Base-by-base conservation (phyloP, 169 alveolate species). In the Plasmodium yoelii region DNA sequence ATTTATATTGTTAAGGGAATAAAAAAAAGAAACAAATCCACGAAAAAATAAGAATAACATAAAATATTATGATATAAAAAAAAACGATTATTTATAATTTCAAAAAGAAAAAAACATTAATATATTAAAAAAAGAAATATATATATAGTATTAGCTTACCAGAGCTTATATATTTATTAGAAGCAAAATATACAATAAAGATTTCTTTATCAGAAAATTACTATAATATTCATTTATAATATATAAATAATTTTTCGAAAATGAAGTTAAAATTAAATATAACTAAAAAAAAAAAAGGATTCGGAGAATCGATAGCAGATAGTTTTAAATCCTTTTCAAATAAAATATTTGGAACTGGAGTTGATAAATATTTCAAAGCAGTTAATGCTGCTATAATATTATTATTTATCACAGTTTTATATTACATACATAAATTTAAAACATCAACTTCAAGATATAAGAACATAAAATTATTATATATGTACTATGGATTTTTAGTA, bases 401-500 rank as follows among this genome's bases (percentile, higher is more conserved):
- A 47, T 47, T 75, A 46, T 75, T 75, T 44, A 18, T 75, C 24
- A 75, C 88, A 0, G 49, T 75, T 19, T 49, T 75, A 51, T 44
- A 75, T 61, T 75, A 75, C 26, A 75, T 75, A 47, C 51, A 64
- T 24, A 2, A 73, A 12, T 75, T 61, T 63, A 44, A 75, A 49
- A 8, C 13, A 49, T 63, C 18, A 61, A 19, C 46, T 18, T 26
- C 15, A 75, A 47, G 39, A 39, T 34, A 63, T 55, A 75, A 64
- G 51, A 56, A 63, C 59, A 61, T 47, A 7, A 46, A 44, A 39
- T 9, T 64, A 42, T 34, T 75, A 13, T 61, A 61, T 56, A 75
- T 75, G 88, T 75, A 57, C 61, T 75, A 75, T 24, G 88, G 88
- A 24, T 75, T 75, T 75, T 57, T 75, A 64, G 74, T 64, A 19